These are phyloP conservation scores for Plenodomus biglobosus DNA, from an alignment of 2,329 filamentous ascomycete species.

Conservation along the genomic window DNA sequence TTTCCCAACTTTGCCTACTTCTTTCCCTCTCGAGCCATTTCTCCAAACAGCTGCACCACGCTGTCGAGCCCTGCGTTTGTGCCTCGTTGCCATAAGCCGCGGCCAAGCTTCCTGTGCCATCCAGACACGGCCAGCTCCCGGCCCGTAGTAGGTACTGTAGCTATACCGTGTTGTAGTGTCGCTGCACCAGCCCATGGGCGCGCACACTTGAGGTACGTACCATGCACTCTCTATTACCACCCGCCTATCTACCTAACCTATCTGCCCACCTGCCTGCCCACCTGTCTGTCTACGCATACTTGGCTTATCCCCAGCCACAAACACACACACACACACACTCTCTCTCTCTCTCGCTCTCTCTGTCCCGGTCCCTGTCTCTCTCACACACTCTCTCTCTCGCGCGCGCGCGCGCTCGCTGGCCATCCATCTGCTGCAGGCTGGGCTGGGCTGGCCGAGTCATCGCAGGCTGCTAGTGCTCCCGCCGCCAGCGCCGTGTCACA, in stretches of 20 bases:
- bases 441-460: slow-evolving; percentile 15
- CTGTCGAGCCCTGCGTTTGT: slow-evolving; percentile 20
- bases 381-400: no score
- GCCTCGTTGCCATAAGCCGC: slow-evolving; percentile 13
- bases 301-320: no score
- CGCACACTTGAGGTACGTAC: slow-evolving; percentile 24
- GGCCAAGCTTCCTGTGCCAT: slow-evolving; percentile 20
- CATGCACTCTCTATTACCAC: neutral
- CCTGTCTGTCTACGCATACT: no score
- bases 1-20: slow-evolving; percentile 44
- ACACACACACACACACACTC: no score
- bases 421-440: slow-evolving; percentile 1
- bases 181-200: slow-evolving; percentile 24
- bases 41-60: slow-evolving; percentile 37
- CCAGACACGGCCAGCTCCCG: slow-evolving; percentile 5
- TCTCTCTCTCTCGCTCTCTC: no score
- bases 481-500: slow-evolving; percentile 33
- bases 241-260: no score
- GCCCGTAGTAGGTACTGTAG: no score
- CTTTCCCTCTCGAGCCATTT: slow-evolving; percentile 47
- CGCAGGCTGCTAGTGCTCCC: slow-evolving; percentile 11
- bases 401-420: no score
- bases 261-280: no score
- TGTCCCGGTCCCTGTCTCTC: no score
- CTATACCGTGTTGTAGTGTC: no score